These are phyloP conservation scores for Zalerion maritima DNA, from an alignment of 495 filamentous ascomycete genomes.

Conservation along the genomic window DNA sequence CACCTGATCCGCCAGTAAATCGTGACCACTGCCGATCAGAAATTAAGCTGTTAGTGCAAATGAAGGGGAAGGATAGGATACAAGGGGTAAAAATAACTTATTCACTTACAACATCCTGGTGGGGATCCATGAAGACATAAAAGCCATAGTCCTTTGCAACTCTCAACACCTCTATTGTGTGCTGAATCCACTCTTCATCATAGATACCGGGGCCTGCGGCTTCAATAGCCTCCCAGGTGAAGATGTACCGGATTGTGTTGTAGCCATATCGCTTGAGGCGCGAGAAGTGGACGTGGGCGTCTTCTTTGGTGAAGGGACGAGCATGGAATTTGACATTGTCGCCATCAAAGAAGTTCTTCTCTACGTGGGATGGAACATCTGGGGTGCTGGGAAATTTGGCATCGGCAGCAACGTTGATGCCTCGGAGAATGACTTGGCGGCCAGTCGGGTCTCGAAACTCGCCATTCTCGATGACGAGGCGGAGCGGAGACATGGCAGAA, in stretches of 20 bases:
- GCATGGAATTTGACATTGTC: constrained; percentile 83
- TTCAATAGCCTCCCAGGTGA: constrained; percentile 99
- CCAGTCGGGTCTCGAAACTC: constrained; percentile 52
- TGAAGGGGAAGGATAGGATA: not conserved
- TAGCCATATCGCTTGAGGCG: constrained; percentile 78
- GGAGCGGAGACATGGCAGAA: constrained; percentile 34
- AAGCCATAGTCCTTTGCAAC: constrained; percentile 83
- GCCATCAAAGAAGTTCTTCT: constrained; percentile 76
- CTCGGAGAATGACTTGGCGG: constrained; percentile 42
- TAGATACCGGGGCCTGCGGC: constrained; percentile 84
- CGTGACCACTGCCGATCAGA: constrained; percentile 63
- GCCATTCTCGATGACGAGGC: constrained; percentile 65
- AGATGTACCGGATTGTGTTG: constrained; percentile 90
- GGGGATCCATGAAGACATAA: constrained; percentile 93
- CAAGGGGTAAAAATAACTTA: constrained; percentile 4
- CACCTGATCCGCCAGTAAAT: constrained; percentile 85
- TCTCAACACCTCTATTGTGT: constrained; percentile 73
- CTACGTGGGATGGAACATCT: constrained; percentile 63
- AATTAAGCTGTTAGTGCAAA: constrained; percentile 8
- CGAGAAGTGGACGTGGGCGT: constrained; percentile 80
- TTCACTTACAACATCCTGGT: constrained; percentile 76
- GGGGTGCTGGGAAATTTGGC: constrained; percentile 58
- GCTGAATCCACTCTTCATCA: constrained; percentile 84
- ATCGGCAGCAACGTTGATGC: constrained; percentile 53
- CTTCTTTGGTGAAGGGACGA: constrained; percentile 67